Base-by-base conservation (phyloP, 1,139 yeast genomes). In the Debaryomyces psychrophilus region DNA sequence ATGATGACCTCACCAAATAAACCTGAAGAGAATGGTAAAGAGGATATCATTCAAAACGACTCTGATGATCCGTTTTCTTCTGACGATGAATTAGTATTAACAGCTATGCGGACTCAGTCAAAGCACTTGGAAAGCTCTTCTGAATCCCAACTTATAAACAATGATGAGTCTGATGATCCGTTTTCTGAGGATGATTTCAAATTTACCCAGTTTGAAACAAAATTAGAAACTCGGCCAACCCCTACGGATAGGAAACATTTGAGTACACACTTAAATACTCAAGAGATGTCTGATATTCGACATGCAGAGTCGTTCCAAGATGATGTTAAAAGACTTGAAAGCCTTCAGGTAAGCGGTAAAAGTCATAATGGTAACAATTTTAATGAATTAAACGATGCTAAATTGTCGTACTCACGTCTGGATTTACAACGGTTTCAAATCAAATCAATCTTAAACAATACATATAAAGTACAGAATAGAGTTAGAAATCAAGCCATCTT, bases 401-500 rank as follows among this genome's bases (percentile, higher is more conserved):
- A 70, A 40, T 57, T 78, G 22, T 77, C 83, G 1, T 76, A 74
- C 26, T 54, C 65, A 0, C 67, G 83, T 44, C 61, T 71, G 1
- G 77, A 75, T 40, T 70, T 85, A n/a, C 67, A 66, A 23, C 63
- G 93, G 45, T 78, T 67, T 50, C 77, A 76, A 52, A 75, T 83
- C 4, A 50, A 61, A n/a, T 65, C 65, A 0, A 62, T 82, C 1
- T 29, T 69, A 4, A 56, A 62, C 15, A 64, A 68, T 5, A 55
- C 58, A 3, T 81, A 66, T 54, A 67, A 67, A 31, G 54, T 57
- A 1, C 57, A 68, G 2, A 61, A 60, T 1, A 59, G 57, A 33
- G 55, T 58, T 3, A 67, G 71, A 12, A 62, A 64, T 8, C 90
- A 85, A 53, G 64, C 76, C 14, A 74, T 82, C 5, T 49, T 85